Evolutionary conservation across 305 asterid genomes (phyloP).

Genomic region (Fraxinus sp.): DNA sequence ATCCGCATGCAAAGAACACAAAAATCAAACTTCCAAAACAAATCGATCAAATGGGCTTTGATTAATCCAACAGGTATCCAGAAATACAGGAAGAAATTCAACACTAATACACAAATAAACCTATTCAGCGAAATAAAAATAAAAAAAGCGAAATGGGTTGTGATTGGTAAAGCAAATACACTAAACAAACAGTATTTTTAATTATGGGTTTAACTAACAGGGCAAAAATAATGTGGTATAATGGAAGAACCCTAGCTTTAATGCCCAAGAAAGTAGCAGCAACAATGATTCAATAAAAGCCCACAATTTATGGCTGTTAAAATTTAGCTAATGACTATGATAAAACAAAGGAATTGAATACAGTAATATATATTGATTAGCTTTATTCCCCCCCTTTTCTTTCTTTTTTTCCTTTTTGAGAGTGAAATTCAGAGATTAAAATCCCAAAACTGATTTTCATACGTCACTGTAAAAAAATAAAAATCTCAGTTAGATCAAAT

Average conservation of each 20-base stretch:
- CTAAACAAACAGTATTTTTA: conserved; percentile 5
- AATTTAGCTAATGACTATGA: conserved; percentile 33
- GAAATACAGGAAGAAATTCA: not conserved
- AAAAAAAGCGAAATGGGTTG: conserved; percentile 26
- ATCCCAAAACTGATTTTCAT: conserved; percentile 31
- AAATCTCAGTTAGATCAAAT: not conserved
- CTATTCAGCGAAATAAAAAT: not conserved
- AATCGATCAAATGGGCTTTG: conserved; percentile 14
- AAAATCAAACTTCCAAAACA: not conserved
- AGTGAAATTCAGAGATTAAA: conserved; percentile 35
- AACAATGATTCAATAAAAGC: conserved; percentile 43
- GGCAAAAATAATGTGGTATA: conserved; percentile 22
- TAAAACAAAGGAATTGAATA: conserved; percentile 31
- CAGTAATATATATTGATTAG: conserved; percentile 29
- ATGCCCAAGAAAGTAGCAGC: conserved; percentile 46
- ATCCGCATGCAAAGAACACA: conserved; percentile 12
- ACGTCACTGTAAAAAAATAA: conserved; percentile 28
- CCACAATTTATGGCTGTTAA: conserved; percentile 63
- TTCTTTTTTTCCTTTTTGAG: conserved; percentile 25
- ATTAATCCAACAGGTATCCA: not conserved
- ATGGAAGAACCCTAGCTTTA: conserved; percentile 49
- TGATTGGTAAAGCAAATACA: conserved; percentile 22
- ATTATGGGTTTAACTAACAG: conserved; percentile 30
- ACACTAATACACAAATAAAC: not conserved
- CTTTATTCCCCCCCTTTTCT: conserved; percentile 25